These are phyloP conservation scores for Zea luxurians DNA, from an alignment of 176 grass and related monocot species.

Conservation along the genomic window DNA sequence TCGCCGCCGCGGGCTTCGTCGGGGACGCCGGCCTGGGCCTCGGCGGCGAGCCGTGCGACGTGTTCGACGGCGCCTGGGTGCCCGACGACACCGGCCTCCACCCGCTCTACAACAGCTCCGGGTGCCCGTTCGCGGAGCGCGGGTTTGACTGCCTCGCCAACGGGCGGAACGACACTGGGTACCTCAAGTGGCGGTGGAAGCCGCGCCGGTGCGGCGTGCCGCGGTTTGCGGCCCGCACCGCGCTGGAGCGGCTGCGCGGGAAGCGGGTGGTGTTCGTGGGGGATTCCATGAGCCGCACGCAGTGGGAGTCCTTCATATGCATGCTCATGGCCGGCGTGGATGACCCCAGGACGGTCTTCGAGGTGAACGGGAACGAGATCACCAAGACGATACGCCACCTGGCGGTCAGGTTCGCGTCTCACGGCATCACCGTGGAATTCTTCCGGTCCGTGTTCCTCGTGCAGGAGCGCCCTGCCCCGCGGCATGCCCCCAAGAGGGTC, in stretches of 20 bases:
- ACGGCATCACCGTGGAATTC: slow-evolving; percentile 82
- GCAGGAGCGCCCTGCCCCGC: slow-evolving; percentile 56
- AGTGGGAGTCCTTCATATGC: slow-evolving; percentile 99
- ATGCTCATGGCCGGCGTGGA: slow-evolving; percentile 90
- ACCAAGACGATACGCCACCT: slow-evolving; percentile 72
- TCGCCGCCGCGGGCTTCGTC: slow-evolving; percentile 40
- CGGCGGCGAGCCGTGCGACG: slow-evolving; percentile 48
- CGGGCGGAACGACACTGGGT: slow-evolving; percentile 69
- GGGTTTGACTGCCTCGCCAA: slow-evolving; percentile 95
- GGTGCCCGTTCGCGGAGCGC: slow-evolving; percentile 82
- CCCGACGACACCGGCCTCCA: slow-evolving; percentile 40
- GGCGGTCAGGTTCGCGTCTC: slow-evolving; percentile 64
- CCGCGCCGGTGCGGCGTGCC: slow-evolving; percentile 71
- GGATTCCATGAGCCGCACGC: slow-evolving; percentile 98
- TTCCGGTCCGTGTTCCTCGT: slow-evolving; percentile 89
- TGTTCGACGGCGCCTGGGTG: slow-evolving; percentile 86
- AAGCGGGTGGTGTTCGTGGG: slow-evolving; percentile 92
- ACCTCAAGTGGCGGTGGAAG: slow-evolving; percentile 90
- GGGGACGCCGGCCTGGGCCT: slow-evolving; percentile 17
- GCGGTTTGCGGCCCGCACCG: slow-evolving; percentile 45
- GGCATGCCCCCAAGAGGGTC: slow-evolving; percentile 76
- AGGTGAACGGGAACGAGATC: slow-evolving; percentile 86
- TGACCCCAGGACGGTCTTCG: slow-evolving; percentile 68
- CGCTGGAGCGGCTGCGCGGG: slow-evolving; percentile 66
- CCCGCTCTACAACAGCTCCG: slow-evolving; percentile 80